Conservation (phyloP, 2,329 filamentous ascomycete genomes). For the Talaromyces sp. region DNA sequence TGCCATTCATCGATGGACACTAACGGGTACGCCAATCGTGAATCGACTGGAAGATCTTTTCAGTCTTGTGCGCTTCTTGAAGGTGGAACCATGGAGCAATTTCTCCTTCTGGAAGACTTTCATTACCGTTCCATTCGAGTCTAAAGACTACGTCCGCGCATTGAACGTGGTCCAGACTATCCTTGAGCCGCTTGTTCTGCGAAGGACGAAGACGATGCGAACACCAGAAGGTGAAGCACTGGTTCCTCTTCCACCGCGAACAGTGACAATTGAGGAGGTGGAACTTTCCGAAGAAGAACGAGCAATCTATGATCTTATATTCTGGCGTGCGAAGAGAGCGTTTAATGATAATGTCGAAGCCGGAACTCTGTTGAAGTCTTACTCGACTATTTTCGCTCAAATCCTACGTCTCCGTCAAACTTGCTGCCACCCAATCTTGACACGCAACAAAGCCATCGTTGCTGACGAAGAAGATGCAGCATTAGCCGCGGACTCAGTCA, state of each 20-base stretch:
- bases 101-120: constrained; percentile 99
- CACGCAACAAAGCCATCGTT: constrained; percentile 77
- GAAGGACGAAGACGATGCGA: constrained; percentile 97
- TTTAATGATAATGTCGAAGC: constrained; percentile 85
- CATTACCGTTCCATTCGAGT: constrained; percentile 95
- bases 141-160: constrained; percentile 87
- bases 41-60: constrained; percentile 94
- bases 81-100: constrained; percentile 96
- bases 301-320: constrained; percentile 91
- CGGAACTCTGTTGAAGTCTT: constrained; percentile 90
- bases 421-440: constrained; percentile 88
- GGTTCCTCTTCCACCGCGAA: constrained; percentile 76
- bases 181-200: constrained; percentile 88
- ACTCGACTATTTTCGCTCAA: constrained; percentile 95
- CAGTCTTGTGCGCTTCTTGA: constrained; percentile 84
- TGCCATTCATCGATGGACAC: constrained; percentile 82
- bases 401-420: constrained; percentile 88
- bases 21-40: constrained; percentile 95
- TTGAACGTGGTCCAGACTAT: constrained; percentile 97
- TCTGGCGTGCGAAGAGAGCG: constrained; percentile 73
- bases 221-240: constrained; percentile 79
- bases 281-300: constrained; percentile 81
- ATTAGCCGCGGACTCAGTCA: constrained; percentile 71
- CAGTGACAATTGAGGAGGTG: constrained; percentile 80
- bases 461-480: constrained; percentile 84